These are phyloP conservation scores for Hydrangea macrophylla DNA, from an alignment of 148 eudicot species.

Conservation along the genomic window DNA sequence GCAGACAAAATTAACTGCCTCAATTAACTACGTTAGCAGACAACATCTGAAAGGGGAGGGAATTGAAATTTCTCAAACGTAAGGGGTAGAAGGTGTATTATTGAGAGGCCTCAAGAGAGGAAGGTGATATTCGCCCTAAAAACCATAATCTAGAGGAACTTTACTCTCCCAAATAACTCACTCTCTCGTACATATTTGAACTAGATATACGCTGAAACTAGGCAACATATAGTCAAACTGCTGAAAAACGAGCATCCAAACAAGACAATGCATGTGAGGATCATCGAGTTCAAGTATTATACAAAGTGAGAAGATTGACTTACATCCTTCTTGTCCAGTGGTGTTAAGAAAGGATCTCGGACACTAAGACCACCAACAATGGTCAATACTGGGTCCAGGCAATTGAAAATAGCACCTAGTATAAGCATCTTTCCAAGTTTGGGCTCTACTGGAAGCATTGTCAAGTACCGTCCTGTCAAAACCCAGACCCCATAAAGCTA, in stretches of 20 bases:
- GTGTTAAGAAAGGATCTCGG: constrained; percentile 91
- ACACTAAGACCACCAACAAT: constrained; percentile 93
- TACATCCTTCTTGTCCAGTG: constrained; percentile 94
- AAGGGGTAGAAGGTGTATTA: too few relatives aligned
- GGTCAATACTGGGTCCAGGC: constrained; percentile 87
- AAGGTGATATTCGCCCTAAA: too few relatives aligned
- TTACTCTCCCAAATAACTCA: background rate
- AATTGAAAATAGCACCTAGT: constrained; percentile 73
- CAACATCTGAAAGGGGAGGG: too few relatives aligned
- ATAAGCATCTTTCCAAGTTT: constrained; percentile 95
- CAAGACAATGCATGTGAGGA: background rate
- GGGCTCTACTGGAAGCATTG: constrained; percentile 87
- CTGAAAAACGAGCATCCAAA: constrained; percentile 2
- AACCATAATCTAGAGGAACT: too few relatives aligned
- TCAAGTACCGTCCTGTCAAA: constrained; percentile 74
- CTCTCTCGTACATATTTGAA: background rate
- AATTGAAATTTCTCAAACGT: too few relatives aligned
- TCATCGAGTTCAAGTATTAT: background rate
- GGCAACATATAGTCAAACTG: background rate
- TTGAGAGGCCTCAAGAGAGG: too few relatives aligned
- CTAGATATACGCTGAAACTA: background rate
- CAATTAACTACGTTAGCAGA: too few relatives aligned
- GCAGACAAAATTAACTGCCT: too few relatives aligned
- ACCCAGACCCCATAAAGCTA: constrained; percentile 15
- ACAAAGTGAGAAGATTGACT: constrained; percentile 27